Conservation (phyloP, 768 basidiomycete genomes). For the Rhizopogon roseolus region DNA sequence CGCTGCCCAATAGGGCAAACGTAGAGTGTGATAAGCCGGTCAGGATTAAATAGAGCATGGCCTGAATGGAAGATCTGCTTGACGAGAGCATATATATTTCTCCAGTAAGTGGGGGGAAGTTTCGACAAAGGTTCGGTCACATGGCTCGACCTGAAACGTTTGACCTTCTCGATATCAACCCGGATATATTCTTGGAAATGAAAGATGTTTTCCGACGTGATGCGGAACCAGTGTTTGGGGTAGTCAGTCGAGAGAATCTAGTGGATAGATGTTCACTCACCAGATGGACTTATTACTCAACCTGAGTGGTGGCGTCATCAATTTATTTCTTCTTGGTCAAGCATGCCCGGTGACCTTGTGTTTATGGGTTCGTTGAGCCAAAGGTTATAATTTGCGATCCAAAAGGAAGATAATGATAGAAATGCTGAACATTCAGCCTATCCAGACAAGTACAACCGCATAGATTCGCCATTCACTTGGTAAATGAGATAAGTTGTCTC, state of each 20-base stretch:
- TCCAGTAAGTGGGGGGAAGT: neutral
- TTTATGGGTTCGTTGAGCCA: neutral
- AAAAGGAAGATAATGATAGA: neutral
- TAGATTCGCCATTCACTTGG: neutral
- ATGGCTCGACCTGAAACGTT: neutral
- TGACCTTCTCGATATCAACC: neutral
- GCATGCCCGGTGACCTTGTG: neutral
- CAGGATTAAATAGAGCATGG: neutral
- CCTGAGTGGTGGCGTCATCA: neutral
- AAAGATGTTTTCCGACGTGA: neutral
- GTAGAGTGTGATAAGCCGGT: no score
- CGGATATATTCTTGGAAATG: neutral
- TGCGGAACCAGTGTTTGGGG: neutral
- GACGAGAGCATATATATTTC: neutral
- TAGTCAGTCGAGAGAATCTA: neutral
- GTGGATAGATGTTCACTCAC: neutral
- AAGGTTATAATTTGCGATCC: neutral
- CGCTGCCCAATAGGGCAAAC: constrained; percentile 17
- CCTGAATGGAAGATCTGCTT: neutral
- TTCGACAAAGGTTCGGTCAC: neutral
- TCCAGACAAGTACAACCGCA: neutral
- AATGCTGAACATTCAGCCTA: neutral
- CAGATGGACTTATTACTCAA: neutral
- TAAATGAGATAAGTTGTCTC: no score
- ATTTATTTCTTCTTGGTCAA: neutral